phyloP scores from a whole-genome alignment of 2,329 filamentous ascomycete genomes.

The Hirsutella minnesotensis region DNA sequence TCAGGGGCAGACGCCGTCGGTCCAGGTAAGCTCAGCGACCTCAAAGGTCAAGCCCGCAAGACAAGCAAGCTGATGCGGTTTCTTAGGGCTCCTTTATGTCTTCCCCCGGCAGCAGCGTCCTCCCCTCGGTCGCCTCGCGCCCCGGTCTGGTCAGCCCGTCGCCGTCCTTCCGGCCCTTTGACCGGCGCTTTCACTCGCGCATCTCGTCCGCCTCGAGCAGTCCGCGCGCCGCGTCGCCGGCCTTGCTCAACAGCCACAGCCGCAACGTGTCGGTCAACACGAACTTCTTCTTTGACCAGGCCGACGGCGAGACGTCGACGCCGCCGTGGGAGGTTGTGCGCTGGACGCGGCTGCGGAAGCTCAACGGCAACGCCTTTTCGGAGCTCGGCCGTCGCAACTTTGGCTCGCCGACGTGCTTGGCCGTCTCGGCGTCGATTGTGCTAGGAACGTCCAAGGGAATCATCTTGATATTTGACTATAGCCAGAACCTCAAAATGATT shows the following conservation, averaged over 20 bases:
- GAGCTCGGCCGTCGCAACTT: constrained; percentile 88
- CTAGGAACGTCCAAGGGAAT: constrained; percentile 90
- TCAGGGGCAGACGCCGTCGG: constrained; percentile 73
- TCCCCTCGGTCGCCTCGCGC: constrained; percentile 57
- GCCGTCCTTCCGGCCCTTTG: constrained; percentile 83
- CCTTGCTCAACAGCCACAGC: constrained; percentile 64
- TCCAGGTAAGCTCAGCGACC: constrained; percentile 48
- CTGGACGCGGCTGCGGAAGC: constrained; percentile 87
- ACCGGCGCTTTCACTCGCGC: constrained; percentile 84
- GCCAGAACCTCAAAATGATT: constrained; percentile 87
- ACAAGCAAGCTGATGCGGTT: constrained; percentile 13
- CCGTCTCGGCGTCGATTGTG: constrained; percentile 77
- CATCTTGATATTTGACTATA: constrained; percentile 93
- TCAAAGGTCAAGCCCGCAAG: too few relatives aligned
- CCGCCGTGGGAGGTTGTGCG: constrained; percentile 93
- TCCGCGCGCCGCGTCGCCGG: constrained; percentile 64
- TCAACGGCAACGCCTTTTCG: constrained; percentile 82
- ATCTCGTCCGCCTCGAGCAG: constrained; percentile 44
- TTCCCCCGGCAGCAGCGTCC: constrained; percentile 62
- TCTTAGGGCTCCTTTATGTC: constrained; percentile 47
- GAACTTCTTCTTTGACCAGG: constrained; percentile 47
- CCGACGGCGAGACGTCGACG: constrained; percentile 58
- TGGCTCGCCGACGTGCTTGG: constrained; percentile 79
- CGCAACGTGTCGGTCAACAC: constrained; percentile 71
- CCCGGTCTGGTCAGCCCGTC: constrained; percentile 57